Percentiles rank a stretch among this genome's conserved stretches.
phyloP scores from a whole-genome alignment of 768 basidiomycete species.

The Dacryopinax spathularia region DNA sequence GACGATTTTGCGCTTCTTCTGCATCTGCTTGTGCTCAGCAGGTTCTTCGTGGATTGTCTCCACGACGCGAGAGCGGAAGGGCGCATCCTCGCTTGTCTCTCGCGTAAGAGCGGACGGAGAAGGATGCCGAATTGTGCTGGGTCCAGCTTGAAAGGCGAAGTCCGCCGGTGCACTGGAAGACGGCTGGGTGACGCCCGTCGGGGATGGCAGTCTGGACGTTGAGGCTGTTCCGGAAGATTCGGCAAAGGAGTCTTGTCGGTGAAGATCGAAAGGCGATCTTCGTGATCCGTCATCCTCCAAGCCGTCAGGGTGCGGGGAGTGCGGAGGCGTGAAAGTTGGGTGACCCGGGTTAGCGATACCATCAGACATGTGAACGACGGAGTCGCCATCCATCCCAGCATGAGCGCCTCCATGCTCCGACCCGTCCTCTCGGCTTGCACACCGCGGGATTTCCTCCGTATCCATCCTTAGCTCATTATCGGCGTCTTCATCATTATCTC shows the following conservation, averaged over 20 bases:
- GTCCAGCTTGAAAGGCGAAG: background rate
- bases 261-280: background rate
- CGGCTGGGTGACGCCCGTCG: background rate
- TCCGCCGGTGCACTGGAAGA: background rate
- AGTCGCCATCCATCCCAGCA: background rate
- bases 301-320: background rate
- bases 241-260: background rate
- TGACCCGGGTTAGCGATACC: background rate
- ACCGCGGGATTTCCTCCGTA: background rate
- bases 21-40: background rate
- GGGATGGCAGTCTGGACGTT: background rate
- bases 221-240: background rate
- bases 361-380: background rate
- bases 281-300: background rate
- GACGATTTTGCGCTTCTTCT: background rate
- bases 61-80: background rate
- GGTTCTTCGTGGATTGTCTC: background rate
- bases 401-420: background rate
- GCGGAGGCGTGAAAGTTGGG: background rate
- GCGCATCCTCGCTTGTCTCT: background rate
- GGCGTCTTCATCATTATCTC: background rate
- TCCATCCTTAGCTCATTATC: background rate
- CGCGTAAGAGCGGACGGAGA: background rate
- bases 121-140: background rate
- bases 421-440: background rate